These are phyloP conservation scores for Blastobotrys persicus DNA, from an alignment of 1,139 yeast genomes.

Conservation along the genomic window DNA sequence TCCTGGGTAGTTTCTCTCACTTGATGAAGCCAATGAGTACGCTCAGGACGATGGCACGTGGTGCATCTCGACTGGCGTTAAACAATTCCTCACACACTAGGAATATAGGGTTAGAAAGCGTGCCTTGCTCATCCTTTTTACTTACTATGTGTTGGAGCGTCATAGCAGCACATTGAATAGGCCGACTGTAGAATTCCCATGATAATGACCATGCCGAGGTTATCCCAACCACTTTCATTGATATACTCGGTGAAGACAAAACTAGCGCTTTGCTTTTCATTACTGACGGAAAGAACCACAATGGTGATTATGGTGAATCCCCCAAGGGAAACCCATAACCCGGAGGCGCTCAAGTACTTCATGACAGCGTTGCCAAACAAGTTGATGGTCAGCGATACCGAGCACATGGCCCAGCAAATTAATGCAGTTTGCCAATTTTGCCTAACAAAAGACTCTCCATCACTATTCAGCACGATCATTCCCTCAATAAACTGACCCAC, in stretches of 20 bases:
- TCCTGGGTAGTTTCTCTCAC: constrained; percentile 3
- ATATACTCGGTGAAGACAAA: constrained; percentile 23
- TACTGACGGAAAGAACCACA: constrained; percentile 26
- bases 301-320: constrained; percentile 28
- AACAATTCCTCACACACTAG: constrained; percentile 74
- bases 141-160: constrained; percentile 62
- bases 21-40: constrained; percentile 55
- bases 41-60: constrained; percentile 69
- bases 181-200: constrained; percentile 75
- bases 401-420: constrained; percentile 13
- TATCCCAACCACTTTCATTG: constrained; percentile 24
- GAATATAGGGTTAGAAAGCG: background rate
- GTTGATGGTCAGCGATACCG: constrained; percentile 11
- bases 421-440: constrained; percentile 16
- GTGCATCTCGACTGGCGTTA: constrained; percentile 68
- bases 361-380: constrained; percentile 19
- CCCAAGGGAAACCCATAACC: constrained; percentile 28
- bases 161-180: constrained; percentile 77
- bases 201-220: constrained; percentile 25
- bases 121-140: background rate
- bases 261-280: constrained; percentile 22
- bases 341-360: constrained; percentile 18
- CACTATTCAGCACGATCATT: constrained; percentile 21
- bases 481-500: constrained; percentile 28
- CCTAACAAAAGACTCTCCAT: constrained; percentile 15